Base-by-base conservation (phyloP, 176 grass and related monocot species). In the Rhynchospora tenuis region DNA sequence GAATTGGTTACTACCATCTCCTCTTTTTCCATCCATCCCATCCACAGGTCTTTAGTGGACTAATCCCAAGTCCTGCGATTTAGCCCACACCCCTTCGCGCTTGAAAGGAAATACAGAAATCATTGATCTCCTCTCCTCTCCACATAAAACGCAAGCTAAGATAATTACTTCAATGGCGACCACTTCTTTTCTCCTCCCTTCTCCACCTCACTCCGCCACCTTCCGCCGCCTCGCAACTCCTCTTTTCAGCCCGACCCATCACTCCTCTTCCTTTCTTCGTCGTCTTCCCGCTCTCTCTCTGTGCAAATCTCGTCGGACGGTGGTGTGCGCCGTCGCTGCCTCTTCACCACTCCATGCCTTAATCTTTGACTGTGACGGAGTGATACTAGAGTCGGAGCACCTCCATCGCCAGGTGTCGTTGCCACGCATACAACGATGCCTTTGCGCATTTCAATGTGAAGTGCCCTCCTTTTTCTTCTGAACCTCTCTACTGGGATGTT, bases 301-400 rank as follows among this genome's bases (percentile, higher is more conserved):
- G 27, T 84, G 81, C 2, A 51, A 51, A 8, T 52, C 50, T 61
- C 78, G 54, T 47, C 46, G 77, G 85, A 65, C 80, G 20, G 81
- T 85, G 73, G 54, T 44, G 31, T 91, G 84, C 60, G 85, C 85
- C 68, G 77, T 89, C 26, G 86, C 84, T 27, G 43, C 87, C 14
- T 50, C 74, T 76, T 19, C 90, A 8, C n/a, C 86, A 22, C 89
- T 98, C 27, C 84, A 98, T 20, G 91, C 92, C 12, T 89, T 98
- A 26, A 93, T 98, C 85, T 98, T 98, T 61, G 95, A 98, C 59
- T 98, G 95, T 83, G 95, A 98, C 48, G 92, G 92, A 77, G 95
- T 98, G 48, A 95, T 95, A 74, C 89, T 98, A 56, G 92, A 98
- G 64, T 98, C 95, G 24, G 95, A 98, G 91, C 61, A 98, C 89